Base-by-base conservation (phyloP, 139 green algal species). In the Chara braunii region DNA sequence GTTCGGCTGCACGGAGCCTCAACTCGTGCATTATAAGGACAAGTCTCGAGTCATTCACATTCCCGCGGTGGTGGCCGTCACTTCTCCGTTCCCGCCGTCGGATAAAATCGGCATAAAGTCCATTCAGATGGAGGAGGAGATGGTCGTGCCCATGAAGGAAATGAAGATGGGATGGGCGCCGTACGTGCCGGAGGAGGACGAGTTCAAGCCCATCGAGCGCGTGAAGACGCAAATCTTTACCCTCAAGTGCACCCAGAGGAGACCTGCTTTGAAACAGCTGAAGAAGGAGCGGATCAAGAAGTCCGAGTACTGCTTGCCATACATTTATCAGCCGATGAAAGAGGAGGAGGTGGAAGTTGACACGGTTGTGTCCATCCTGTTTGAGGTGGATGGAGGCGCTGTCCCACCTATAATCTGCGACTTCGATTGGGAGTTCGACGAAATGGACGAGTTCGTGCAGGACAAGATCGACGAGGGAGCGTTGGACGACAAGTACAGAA, bases 401-500 rank as follows among this genome's bases (percentile, higher is more conserved):
- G 53, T 28, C n/a, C 35, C 37, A 30, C 63, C 64, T 51, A 11
- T 72, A 6, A 54, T 72, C 7, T 18, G 31, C 5, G 63, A 72
- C 6, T 72, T 68, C 55, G 63, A 72, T 42, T 72, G 63, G 63
- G n/a, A 71, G n/a, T 71, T 72, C 53, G 63, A 72, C 53, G 28
- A 68, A 18, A 9, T 59, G 18, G 54, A 72, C 11, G 60, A 56
- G n/a, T n/a, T n/a, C n/a, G n/a, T n/a, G n/a, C n/a, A n/a, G n/a
- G n/a, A n/a, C n/a, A n/a, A n/a, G n/a, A n/a, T n/a, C n/a, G n/a
- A n/a, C n/a, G n/a, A n/a, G n/a, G n/a, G n/a, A n/a, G n/a, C n/a
- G n/a, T n/a, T n/a, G n/a, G n/a, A n/a, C n/a, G n/a, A n/a, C n/a
- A n/a, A n/a, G n/a, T n/a, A n/a, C n/a, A n/a, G n/a, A n/a, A n/a